Conservation (phyloP, 306 rosid genomes). For the Citrullus mucosospermus region DNA sequence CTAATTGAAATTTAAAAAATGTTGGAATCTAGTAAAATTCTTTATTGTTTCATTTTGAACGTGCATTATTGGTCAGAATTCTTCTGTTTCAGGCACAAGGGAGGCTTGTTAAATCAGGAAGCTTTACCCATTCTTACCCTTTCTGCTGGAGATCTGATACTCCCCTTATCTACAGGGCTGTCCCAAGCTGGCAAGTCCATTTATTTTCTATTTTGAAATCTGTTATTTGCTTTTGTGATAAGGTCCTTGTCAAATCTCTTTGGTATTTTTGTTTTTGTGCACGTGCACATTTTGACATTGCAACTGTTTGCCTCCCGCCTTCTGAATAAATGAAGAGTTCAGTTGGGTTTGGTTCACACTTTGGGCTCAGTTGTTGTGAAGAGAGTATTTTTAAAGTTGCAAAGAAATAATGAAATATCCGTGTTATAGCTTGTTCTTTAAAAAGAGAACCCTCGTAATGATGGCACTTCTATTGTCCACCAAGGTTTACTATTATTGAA, state of each 20-base stretch:
- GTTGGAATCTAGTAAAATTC: neutral
- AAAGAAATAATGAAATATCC: neutral
- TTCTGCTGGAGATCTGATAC: slow-evolving; percentile 87
- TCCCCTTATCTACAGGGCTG: slow-evolving; percentile 92
- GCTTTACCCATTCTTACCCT: slow-evolving; percentile 80
- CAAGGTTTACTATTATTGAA: neutral
- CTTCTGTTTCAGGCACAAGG: slow-evolving; percentile 60
- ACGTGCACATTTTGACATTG: neutral
- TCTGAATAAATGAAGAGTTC: neutral
- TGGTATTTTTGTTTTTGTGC: neutral
- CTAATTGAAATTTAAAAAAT: neutral
- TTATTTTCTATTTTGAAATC: neutral
- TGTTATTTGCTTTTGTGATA: neutral
- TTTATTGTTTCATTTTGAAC: neutral
- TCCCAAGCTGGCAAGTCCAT: slow-evolving; percentile 77
- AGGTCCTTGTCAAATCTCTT: neutral
- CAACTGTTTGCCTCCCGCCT: neutral
- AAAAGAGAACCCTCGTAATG: neutral
- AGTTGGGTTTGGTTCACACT: neutral
- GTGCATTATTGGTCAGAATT: neutral
- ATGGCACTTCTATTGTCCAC: neutral
- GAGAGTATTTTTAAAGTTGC: neutral
- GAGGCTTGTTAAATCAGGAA: slow-evolving; percentile 69
- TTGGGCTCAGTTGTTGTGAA: neutral
- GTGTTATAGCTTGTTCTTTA: neutral